A percentile compares a stretch with the other conserved stretches of the same genome.
phyloP scores from a whole-genome alignment of 768 basidiomycete species.

The Russula dissimulans region DNA sequence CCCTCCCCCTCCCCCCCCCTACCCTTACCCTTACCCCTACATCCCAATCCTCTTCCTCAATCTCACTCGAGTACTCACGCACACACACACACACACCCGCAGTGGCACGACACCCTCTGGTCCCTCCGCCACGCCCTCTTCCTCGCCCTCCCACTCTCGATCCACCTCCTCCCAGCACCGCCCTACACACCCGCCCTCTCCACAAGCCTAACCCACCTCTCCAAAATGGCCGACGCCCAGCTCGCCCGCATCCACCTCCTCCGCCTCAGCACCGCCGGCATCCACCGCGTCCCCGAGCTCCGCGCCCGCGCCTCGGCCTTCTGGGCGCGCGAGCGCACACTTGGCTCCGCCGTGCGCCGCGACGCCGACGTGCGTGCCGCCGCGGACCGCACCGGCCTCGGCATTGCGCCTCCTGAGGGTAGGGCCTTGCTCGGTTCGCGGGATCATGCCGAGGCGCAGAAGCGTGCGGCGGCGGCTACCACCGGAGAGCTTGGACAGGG shows the following conservation, averaged over 20 bases:
- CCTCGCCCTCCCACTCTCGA: slow-evolving; percentile 10
- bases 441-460: neutral
- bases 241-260: slow-evolving; percentile 10
- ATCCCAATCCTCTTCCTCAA: too few relatives aligned
- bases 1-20: neutral
- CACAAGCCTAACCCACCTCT: neutral
- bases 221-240: neutral
- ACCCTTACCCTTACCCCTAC: neutral
- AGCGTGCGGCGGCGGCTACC: neutral
- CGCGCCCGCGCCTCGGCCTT: slow-evolving; percentile 1
- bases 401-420: neutral
- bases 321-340: slow-evolving; percentile 7
- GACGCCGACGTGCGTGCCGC: slow-evolving; percentile 11
- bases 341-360: slow-evolving; percentile 10
- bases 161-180: slow-evolving; percentile 11
- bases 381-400: slow-evolving; percentile 1
- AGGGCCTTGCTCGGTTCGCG: neutral
- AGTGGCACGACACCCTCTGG: slow-evolving; percentile 18
- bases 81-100: neutral
- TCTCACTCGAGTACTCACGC: too few relatives aligned
- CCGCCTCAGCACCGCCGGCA: neutral
- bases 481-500: neutral
- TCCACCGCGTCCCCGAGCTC: slow-evolving; percentile 10
- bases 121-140: slow-evolving; percentile 16
- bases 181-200: neutral